Base-by-base conservation (phyloP, 1,139 yeast genomes). In the Suhomyces taliae region DNA sequence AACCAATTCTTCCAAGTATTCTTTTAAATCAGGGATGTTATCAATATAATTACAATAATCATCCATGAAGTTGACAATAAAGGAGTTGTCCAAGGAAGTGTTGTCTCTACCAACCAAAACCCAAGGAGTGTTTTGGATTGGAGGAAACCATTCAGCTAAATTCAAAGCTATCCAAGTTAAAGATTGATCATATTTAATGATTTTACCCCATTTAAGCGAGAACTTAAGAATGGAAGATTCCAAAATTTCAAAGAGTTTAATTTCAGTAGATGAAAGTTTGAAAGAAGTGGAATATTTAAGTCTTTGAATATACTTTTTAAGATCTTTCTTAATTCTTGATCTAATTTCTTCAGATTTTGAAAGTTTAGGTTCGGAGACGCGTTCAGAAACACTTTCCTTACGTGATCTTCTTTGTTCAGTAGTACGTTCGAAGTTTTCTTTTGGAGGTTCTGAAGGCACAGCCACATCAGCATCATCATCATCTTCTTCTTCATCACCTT, bases 131-230 rank as follows among this genome's bases (percentile, higher is more conserved):
- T 70, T 64, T 4, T 71, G 70, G 32, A 75, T 64, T 4, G 90
- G 88, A 7, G 96, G 95, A 34, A 86, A 78, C 96, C 96, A 90
- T 64, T 90, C 96, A 1, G 96, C 95, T 44, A 91, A 70, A 8
- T 90, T 90, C 39, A 89, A 69, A 0, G 96, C 97, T 24, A 88
- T 81, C 96, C 97, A 90, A 1, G 93, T 77, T 59, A 90, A 74
- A 0, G 95, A 90, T 43, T 85, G 78, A 64, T 89, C 95, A 62
- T 90, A 91, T 52, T 85, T 85, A 48, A 88, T 79, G 50, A 85
- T 76, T 37, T 77, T 74, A 8, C 95, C 90, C 96, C 96, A 90
- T 67, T 88, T 88, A 24, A 68, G 67, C 41, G 87, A 67, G 60
- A 90, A 91, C 50, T 77, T 78, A 43, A 76, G 62, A 14, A 90